Conservation (phyloP, 257 asterid species). For the Gynochthodes officinalis region DNA sequence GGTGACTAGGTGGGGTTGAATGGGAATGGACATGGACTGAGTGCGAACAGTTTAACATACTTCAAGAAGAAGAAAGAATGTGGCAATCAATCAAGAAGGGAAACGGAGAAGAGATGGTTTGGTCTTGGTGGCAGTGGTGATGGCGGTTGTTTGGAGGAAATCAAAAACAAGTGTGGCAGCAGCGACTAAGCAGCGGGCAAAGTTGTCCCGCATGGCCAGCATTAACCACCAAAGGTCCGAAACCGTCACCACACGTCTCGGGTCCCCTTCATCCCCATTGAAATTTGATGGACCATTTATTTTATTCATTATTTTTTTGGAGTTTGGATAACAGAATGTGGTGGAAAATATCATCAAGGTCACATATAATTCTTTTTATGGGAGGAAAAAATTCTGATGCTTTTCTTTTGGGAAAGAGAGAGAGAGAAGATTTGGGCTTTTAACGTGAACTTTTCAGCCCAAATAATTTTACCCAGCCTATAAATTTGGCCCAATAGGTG, state of each 20-base stretch:
- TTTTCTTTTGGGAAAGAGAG: too few species aligned
- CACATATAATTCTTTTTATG: too few species aligned
- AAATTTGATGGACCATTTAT: background rate
- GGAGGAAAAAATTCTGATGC: too few species aligned
- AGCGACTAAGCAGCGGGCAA: background rate
- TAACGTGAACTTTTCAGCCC: too few species aligned
- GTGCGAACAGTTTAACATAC: constrained; percentile 26
- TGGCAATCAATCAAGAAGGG: background rate
- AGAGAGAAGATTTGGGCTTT: too few species aligned
- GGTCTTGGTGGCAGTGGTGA: background rate
- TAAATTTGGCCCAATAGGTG: too few species aligned
- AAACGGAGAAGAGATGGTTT: background rate
- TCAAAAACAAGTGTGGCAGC: too few species aligned
- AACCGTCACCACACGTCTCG: background rate
- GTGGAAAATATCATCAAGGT: too few species aligned
- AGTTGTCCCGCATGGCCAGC: background rate
- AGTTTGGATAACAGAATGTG: too few species aligned
- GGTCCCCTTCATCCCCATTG: background rate
- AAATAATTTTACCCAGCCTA: too few species aligned
- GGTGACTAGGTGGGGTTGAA: constrained; percentile 18
- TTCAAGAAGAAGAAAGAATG: background rate
- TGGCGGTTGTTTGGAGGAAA: background rate
- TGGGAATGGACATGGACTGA: constrained; percentile 1
- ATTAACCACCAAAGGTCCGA: constrained; percentile 5
- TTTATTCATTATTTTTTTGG: too few species aligned